These are phyloP conservation scores for Geotrichum reessii DNA, from an alignment of 1,139 yeast genomes.

Conservation along the genomic window DNA sequence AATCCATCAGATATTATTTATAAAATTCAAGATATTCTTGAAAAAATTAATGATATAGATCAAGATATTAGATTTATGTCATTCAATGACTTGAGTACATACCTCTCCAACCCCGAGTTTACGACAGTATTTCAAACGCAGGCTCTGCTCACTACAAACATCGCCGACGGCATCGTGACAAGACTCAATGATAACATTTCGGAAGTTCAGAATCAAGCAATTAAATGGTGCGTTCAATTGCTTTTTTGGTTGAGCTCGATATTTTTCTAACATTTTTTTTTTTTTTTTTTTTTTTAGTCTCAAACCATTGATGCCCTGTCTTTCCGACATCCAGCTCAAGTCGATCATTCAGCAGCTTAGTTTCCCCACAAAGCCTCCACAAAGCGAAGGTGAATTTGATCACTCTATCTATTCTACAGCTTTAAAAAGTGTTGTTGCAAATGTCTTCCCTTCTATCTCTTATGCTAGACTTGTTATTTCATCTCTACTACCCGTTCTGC, in stretches of 20 bases:
- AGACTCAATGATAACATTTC: constrained; percentile 60
- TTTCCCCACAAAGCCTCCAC: constrained; percentile 7
- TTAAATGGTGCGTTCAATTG: constrained; percentile 43
- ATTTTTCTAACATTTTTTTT: constrained; percentile 1
- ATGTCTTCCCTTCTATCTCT: constrained; percentile 30
- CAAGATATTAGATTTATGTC: constrained; percentile 88
- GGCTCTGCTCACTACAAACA: constrained; percentile 33
- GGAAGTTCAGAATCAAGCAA: constrained; percentile 76
- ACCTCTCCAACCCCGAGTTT: constrained; percentile 35
- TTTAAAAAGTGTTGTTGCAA: constrained; percentile 52
- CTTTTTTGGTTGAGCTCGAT: not conserved
- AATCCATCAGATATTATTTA: not conserved
- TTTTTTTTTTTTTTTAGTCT: constrained; percentile 13
- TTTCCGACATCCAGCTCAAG: constrained; percentile 6
- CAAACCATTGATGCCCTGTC: constrained; percentile 15
- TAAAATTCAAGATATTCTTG: constrained; percentile 20
- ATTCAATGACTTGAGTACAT: constrained; percentile 62
- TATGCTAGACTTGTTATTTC: constrained; percentile 36
- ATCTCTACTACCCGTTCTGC: constrained; percentile 34
- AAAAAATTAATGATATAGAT: constrained; percentile 44
- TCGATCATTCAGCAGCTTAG: constrained; percentile 1
- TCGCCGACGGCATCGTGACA: constrained; percentile 41
- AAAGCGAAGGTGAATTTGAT: constrained; percentile 37
- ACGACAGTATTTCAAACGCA: constrained; percentile 23
- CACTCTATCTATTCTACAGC: constrained; percentile 68